Evolutionary conservation across 1,139 yeast genomes (phyloP).

Genomic region (Taphrina wiesneri): DNA sequence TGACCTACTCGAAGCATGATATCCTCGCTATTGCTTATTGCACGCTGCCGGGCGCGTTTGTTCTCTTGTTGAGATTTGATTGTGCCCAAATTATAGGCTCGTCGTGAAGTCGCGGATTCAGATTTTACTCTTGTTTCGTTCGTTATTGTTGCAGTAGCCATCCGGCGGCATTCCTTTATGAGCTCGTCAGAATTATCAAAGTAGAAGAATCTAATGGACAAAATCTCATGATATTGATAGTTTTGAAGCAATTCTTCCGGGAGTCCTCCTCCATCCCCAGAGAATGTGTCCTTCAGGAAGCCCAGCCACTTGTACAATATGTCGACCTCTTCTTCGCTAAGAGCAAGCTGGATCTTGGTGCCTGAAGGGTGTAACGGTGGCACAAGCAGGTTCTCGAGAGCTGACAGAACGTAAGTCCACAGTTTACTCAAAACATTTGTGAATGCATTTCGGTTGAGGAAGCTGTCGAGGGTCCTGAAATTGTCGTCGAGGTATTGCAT

Average conservation of each 20-base stretch:
- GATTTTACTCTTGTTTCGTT: constrained; percentile 41
- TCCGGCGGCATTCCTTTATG: constrained; percentile 55
- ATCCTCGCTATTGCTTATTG: constrained; percentile 23
- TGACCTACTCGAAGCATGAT: constrained; percentile 19
- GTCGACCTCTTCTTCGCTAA: constrained; percentile 64
- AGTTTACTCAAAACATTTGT: constrained; percentile 72
- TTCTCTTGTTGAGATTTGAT: constrained; percentile 47
- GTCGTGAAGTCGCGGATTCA: constrained; percentile 58
- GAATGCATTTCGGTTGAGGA: constrained; percentile 59
- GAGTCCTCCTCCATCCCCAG: constrained; percentile 82
- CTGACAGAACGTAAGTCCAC: constrained; percentile 66
- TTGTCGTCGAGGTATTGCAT: constrained; percentile 74
- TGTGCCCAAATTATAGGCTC: constrained; percentile 67
- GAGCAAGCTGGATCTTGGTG: constrained; percentile 46
- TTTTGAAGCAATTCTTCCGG: constrained; percentile 63
- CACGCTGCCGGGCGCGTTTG: not conserved
- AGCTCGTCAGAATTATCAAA: constrained; percentile 42
- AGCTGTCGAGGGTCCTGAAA: constrained; percentile 65
- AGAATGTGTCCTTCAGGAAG: constrained; percentile 68
- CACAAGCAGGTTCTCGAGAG: constrained; percentile 67
- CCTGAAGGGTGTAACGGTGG: constrained; percentile 59
- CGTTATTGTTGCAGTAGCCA: constrained; percentile 27
- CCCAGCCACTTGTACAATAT: constrained; percentile 72
- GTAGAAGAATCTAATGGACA: constrained; percentile 62
- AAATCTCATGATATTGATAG: constrained; percentile 57